phyloP scores from a whole-genome alignment of 106 monocot species.

The Vanilla planifolia region DNA sequence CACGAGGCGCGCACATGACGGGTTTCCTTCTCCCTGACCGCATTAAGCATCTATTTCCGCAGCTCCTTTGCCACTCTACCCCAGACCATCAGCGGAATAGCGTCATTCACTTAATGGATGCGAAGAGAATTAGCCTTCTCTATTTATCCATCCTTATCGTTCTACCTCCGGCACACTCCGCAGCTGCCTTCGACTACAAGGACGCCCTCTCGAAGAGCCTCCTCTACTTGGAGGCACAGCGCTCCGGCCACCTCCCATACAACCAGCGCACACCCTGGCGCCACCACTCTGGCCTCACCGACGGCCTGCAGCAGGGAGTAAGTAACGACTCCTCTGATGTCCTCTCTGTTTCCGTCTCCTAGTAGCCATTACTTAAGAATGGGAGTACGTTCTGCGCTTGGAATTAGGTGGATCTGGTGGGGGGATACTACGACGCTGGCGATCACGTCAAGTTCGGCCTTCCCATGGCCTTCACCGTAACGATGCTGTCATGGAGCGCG shows the following conservation, averaged over 20 bases:
- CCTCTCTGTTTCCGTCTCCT: not conserved
- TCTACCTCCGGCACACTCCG: not conserved
- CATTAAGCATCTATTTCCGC: too few relatives aligned
- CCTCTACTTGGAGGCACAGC: conserved; percentile 63
- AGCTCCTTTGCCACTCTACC: too few relatives aligned
- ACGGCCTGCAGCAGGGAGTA: conserved; percentile 61
- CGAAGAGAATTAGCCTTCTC: too few relatives aligned
- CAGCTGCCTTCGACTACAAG: conserved; percentile 9
- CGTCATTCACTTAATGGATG: too few relatives aligned
- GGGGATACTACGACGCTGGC: conserved; percentile 68
- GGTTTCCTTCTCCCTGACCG: too few relatives aligned
- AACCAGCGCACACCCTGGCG: conserved; percentile 50
- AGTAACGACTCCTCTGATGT: not conserved
- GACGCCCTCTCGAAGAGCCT: conserved; percentile 33
- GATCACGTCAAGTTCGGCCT: conserved; percentile 28
- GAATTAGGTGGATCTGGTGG: conserved; percentile 55
- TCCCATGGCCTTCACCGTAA: conserved; percentile 47
- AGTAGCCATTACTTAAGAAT: not conserved
- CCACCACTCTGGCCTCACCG: conserved; percentile 54
- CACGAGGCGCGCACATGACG: too few relatives aligned
- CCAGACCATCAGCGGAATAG: too few relatives aligned
- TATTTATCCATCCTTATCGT: not conserved
- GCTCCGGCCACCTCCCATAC: conserved; percentile 54
- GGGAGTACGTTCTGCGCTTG: not conserved
- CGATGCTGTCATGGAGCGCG: conserved; percentile 56